Base-by-base conservation (phyloP, 306 rosid genomes). In the Rosa rugosa region DNA sequence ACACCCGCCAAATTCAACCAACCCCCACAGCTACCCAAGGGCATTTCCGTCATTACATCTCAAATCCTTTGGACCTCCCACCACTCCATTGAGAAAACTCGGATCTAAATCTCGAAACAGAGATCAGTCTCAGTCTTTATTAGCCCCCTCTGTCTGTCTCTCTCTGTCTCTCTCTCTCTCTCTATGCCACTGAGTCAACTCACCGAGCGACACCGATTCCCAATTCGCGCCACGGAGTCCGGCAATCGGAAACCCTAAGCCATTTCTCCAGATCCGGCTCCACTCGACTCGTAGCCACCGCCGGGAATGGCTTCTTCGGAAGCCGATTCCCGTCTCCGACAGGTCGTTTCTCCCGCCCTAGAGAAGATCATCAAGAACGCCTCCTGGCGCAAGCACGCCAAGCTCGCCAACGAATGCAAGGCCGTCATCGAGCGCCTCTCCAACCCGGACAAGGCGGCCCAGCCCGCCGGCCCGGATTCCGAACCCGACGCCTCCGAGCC, bases 281-380 rank as follows among this genome's bases (percentile, higher is more conserved):
- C 36, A 51, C 78, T 31, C 71, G 68, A 31, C 85, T 79, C 89
- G 85, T 46, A 72, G 74, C 75, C 47, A 77, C 73, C 86, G 81
- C 40, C 86, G 96, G 99, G 99, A 96, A 96, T 96, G 99, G 98
- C 99, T 96, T 93, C 98, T 81, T 75, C 91, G 96, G 99, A 91
- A 96, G 98, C 93, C 91, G 90, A 88, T 93, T 96, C 99, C 98
- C 99, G 99, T 77, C 88, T 96, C 81, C 89, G 88, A 83, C 92
- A 83, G 96, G 92, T 88, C 56, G 65, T 96, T 41, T 79, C 89
- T 34, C 99, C 99, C 62, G 94, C 99, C 72, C 96, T 96, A 40
- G 98, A 96, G 75, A 91, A 89, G 79, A 93, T 96, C 82, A 59
- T 93, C 57, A 96, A 91, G 80, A 93, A 93, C 85, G 97, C 96